Base-by-base conservation (phyloP, 2,329 filamentous ascomycete species). In the Monilinia vaccinii-corymbosi region DNA sequence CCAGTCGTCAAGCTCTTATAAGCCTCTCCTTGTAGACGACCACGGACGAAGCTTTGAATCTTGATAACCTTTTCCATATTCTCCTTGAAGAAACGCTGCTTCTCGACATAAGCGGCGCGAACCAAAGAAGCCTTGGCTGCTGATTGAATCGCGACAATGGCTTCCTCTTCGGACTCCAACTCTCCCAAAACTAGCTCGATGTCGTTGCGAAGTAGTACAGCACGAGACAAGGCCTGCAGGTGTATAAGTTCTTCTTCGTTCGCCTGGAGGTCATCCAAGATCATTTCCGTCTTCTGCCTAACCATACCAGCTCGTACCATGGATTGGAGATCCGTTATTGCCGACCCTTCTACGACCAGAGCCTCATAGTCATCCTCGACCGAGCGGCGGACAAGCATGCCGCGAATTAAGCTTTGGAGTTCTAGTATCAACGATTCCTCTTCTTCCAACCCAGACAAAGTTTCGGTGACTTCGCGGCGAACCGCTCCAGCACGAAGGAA, bases 21-120 rank as follows among this genome's bases (percentile, higher is more conserved):
- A 2, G 94, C 94, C 75, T 99, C 91, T 56, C 94, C 94, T 73
- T 99, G 94, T 53, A 97, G 89, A 71, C 95, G 94, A 65, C 87
- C 94, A 63, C 94, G 86, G 57, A 97, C 87, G 66, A 97, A 96
- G 72, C 94, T 99, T 73, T 99, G 95, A 60, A 97, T 91, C 75
- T 99, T 99, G 79, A 99, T 87, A 31, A 99, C 94, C 75, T 95
- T 97, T 70, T 96, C 86, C 94, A 99, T 99, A 71, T 99, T 99
- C 75, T 96, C 87, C 67, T 88, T 87, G 78, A 92, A 99, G 76
- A 88, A 93, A 25, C 85, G 85, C 71, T 88, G 85, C 79, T 96
- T 96, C 73, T 95, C 90, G 56, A 82, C 84, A 68, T 96, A 97
- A 21, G 79, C 80, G 16, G 78, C 80, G 38, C 93, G 83, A 36